phyloP scores from a whole-genome alignment of 202 grass and related monocot genomes.

The Tripidium arundinaceum region DNA sequence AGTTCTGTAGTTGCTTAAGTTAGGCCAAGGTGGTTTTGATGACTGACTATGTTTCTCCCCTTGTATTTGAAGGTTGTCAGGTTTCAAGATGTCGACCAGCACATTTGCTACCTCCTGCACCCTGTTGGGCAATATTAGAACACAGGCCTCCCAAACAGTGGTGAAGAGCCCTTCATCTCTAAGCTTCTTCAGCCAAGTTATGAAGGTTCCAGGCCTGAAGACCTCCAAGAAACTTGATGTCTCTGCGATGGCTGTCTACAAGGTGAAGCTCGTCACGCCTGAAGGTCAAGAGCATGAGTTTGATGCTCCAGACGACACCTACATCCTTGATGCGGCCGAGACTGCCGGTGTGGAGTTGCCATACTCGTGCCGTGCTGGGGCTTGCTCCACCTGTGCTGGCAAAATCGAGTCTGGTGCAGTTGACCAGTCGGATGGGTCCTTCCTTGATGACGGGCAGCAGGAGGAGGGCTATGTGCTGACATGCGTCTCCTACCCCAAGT shows the following conservation, averaged over 20 bases:
- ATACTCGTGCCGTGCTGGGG: conserved; percentile 77
- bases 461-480: conserved; percentile 73
- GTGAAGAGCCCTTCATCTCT: conserved; percentile 36
- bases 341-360: conserved; percentile 68
- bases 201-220: conserved; percentile 38
- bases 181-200: conserved; percentile 39
- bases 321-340: conserved; percentile 81
- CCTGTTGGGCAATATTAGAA: conserved; percentile 42
- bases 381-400: conserved; percentile 82
- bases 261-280: conserved; percentile 65
- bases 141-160: not conserved
- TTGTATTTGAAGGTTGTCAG: not conserved
- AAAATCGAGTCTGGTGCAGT: conserved; percentile 47
- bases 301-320: conserved; percentile 72
- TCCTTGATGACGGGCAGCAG: conserved; percentile 74
- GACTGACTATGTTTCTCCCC: not conserved
- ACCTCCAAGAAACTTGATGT: conserved; percentile 43
- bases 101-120: conserved; percentile 41
- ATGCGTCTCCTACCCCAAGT: conserved; percentile 78
- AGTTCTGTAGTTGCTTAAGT: not conserved
- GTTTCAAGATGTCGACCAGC: conserved; percentile 54
- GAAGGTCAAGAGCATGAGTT: conserved; percentile 65
- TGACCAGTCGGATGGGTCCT: conserved; percentile 86
- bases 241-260: conserved; percentile 65
- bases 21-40: not conserved